A percentile compares a stretch with the other conserved stretches of the same genome.
Conservation (phyloP, 2,329 filamentous ascomycete genomes). For the Endoconidiophora polonica region DNA sequence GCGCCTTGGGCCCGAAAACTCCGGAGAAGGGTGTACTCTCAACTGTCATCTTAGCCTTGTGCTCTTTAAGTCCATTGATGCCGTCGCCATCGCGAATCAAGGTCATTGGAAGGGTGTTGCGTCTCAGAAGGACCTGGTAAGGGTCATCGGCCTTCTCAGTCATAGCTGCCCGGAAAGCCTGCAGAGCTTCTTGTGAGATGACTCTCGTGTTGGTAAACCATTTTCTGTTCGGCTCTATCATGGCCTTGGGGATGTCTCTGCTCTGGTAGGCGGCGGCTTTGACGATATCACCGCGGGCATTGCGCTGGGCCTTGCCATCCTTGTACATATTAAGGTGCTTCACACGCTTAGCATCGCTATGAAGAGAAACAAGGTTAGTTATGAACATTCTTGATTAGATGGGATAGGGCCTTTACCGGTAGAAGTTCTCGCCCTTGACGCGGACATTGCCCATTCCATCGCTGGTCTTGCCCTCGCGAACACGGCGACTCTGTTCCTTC, state of each 20-base stretch:
- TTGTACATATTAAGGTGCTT: conserved; percentile 84
- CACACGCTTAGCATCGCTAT: conserved; percentile 61
- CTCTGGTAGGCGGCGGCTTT: conserved; percentile 75
- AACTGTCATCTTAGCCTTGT: conserved; percentile 84
- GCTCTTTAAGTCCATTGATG: conserved; percentile 75
- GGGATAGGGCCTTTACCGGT: conserved; percentile 41
- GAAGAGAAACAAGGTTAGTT: conserved; percentile 11
- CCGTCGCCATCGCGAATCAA: conserved; percentile 61
- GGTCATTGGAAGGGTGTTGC: conserved; percentile 93
- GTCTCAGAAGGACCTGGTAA: conserved; percentile 87
- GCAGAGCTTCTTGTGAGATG: conserved; percentile 77
- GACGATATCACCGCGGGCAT: conserved; percentile 68
- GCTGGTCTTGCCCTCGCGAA: conserved; percentile 67
- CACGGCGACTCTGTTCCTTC: conserved; percentile 72
- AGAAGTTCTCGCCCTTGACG: conserved; percentile 96
- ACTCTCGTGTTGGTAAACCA: conserved; percentile 91
- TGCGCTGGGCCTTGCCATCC: conserved; percentile 66
- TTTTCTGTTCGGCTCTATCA: conserved; percentile 89
- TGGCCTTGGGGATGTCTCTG: conserved; percentile 61
- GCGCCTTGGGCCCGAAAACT: conserved; percentile 85
- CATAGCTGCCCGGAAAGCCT: conserved; percentile 79
- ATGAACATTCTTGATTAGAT: neutral
- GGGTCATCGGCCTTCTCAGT: conserved; percentile 80
- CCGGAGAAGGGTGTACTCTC: conserved; percentile 73
- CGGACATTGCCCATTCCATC: conserved; percentile 87